Conservation (phyloP, 1,284 basidiomycete species). For the Cutaneotrichosporon sp. region DNA sequence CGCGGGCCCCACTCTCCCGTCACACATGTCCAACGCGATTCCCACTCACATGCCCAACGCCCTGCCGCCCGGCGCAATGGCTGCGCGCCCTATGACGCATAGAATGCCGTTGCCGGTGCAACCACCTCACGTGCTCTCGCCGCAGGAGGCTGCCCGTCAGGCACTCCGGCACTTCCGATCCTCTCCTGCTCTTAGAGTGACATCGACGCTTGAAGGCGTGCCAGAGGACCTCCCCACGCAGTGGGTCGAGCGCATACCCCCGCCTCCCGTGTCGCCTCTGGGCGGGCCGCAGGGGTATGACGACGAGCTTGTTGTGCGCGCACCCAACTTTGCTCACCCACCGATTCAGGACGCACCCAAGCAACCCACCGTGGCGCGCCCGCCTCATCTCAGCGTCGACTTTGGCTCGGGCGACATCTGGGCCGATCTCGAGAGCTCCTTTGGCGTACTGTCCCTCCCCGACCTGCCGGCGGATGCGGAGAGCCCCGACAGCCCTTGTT, state of each 20-base stretch:
- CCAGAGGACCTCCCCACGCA: neutral
- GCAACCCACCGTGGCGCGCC: neutral
- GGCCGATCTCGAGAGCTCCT: conserved; percentile 5
- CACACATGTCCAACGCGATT: neutral
- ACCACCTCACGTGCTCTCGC: conserved; percentile 2
- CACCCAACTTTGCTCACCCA: neutral
- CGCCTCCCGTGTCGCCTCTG: neutral
- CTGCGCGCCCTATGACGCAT: neutral
- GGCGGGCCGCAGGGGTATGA: neutral
- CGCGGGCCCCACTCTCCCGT: neutral
- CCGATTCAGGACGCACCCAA: neutral
- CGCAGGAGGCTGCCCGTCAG: conserved; percentile 3
- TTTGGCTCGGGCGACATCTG: conserved; percentile 8
- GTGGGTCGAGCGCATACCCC: neutral
- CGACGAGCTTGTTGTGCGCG: neutral
- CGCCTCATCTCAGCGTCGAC: conserved; percentile 6
- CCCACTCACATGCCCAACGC: neutral
- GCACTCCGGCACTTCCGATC: conserved; percentile 12
- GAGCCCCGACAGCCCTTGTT: neutral
- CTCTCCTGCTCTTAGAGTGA: conserved; percentile 9
- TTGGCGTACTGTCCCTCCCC: conserved; percentile 4
- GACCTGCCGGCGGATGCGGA: neutral
- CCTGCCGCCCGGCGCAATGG: neutral
- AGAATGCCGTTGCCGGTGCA: neutral
- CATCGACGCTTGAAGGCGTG: neutral